Base-by-base conservation (phyloP, 2,329 filamentous ascomycete species). In the Onygena corvina region DNA sequence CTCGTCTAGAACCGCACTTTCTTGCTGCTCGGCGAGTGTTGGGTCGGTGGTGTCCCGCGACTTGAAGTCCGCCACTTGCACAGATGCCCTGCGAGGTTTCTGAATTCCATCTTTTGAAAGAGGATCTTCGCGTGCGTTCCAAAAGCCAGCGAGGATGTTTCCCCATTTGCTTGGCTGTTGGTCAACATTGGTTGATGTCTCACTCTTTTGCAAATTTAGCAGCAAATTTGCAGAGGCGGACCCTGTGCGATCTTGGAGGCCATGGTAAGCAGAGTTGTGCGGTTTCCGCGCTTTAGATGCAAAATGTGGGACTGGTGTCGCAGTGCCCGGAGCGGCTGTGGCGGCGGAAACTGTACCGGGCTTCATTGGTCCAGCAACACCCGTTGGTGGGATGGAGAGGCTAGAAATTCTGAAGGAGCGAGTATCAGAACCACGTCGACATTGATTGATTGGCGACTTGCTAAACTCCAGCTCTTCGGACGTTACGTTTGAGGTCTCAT, bases 191-290 rank as follows among this genome's bases (percentile, higher is more conserved):
- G 68, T 71, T 5, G 71, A 73, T 48, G 69, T 77, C 50, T 74
- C 70, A 49, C 72, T 75, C 57, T 75, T 67, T 47, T 73, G 70
- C 45, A 80, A 59, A 25, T 70, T 76, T 48, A 73, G 70, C 53
- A 76, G 67, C 21, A 80, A 57, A 50, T 74, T 78, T 38, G 72
- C 69, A 6, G 75, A 77, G n/a, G 75, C 76, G 46, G 75, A 59
- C 52, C 66, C 70, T 44, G 68, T 67, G 50, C 58, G 63, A 18
- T 58, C 59, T 23, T 27, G 30, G 11, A 52, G 52, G 31, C 60
- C 46, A 33, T 47, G 46, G 25, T 61, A 30, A 54, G 53, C 49
- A 58, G 49, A 64, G n/a, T 6, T 56, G 50, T 20, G 58, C 54
- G 59, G 63, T 16, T 46, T 46, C 12, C 44, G 27, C 57, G 69